Evolutionary conservation across 1,284 basidiomycete species (phyloP).

Genomic region (Amylostereum chailletii): DNA sequence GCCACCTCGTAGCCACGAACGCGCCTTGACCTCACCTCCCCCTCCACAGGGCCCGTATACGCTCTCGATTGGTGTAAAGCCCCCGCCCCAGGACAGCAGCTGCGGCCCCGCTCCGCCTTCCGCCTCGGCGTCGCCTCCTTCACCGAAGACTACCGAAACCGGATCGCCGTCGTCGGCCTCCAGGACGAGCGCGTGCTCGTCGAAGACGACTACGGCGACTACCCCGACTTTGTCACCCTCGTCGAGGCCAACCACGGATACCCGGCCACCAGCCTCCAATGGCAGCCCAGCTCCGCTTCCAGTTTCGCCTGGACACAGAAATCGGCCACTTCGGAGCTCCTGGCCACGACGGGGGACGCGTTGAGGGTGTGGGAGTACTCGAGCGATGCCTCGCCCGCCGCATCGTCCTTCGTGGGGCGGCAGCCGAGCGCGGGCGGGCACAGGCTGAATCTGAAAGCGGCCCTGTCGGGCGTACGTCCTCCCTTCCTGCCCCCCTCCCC

Average conservation of each 20-base stretch:
- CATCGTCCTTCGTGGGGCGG: slow-evolving; percentile 66
- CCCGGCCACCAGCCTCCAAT: slow-evolving; percentile 76
- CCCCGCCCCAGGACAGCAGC: slow-evolving; percentile 60
- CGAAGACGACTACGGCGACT: slow-evolving; percentile 74
- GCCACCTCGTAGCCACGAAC: slow-evolving; percentile 3
- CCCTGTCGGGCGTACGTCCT: slow-evolving; percentile 73
- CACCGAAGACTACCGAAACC: slow-evolving; percentile 71
- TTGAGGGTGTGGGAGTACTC: slow-evolving; percentile 83
- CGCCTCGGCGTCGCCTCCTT: slow-evolving; percentile 76
- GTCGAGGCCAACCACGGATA: slow-evolving; percentile 78
- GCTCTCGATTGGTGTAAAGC: slow-evolving; percentile 82
- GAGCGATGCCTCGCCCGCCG: slow-evolving; percentile 45
- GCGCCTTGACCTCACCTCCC: background rate
- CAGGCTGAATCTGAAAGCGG: slow-evolving; percentile 54
- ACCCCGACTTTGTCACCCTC: slow-evolving; percentile 74
- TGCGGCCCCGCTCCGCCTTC: slow-evolving; percentile 68
- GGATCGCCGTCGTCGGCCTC: slow-evolving; percentile 74
- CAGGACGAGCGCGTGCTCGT: slow-evolving; percentile 77
- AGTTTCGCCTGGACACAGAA: slow-evolving; percentile 60
- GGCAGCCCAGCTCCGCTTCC: slow-evolving; percentile 66
- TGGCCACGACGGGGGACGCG: slow-evolving; percentile 88
- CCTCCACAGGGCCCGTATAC: slow-evolving; percentile 64
- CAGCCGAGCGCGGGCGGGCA: slow-evolving; percentile 48
- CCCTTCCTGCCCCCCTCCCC: slow-evolving; percentile 8
- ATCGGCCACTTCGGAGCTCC: slow-evolving; percentile 56